phyloP scores from a whole-genome alignment of 371 early-diverging fungal species.

The Parasitella parasitica region DNA sequence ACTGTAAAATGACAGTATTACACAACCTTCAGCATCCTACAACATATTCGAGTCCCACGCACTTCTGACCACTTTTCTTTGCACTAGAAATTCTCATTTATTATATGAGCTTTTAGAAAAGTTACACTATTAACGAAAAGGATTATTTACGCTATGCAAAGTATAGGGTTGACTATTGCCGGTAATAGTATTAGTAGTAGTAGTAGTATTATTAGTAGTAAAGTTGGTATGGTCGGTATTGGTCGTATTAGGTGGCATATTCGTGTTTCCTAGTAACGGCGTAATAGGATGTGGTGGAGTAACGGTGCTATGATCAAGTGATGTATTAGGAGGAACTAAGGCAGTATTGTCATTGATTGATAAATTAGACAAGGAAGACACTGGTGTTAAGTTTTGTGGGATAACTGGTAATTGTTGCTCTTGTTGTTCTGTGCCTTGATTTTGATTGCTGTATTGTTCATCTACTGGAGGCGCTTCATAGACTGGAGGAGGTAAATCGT shows the following conservation, averaged over 20 bases:
- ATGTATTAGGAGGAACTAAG: neutral
- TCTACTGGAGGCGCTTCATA: constrained; percentile 23
- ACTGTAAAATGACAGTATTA: too few relatives aligned
- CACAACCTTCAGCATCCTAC: too few relatives aligned
- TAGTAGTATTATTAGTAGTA: neutral
- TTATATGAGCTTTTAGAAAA: too few relatives aligned
- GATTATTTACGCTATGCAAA: neutral
- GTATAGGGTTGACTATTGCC: neutral
- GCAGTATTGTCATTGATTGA: neutral
- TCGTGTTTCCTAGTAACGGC: neutral
- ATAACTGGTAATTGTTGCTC: constrained; percentile 2
- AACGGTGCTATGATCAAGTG: neutral
- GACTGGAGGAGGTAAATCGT: constrained; percentile 22
- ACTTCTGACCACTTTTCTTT: too few relatives aligned
- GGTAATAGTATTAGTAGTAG: neutral
- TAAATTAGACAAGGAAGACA: constrained; percentile 1
- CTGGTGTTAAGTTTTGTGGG: constrained; percentile 1
- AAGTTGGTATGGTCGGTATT: neutral
- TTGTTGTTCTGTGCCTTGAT: neutral
- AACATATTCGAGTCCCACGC: too few relatives aligned
- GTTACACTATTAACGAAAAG: neutral
- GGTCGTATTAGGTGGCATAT: neutral
- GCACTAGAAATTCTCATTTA: too few relatives aligned
- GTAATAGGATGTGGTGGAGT: constrained; percentile 8
- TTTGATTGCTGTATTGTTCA: neutral